A percentile compares a stretch with the other conserved stretches of the same genome.
Evolutionary conservation across 768 basidiomycete genomes (phyloP).

Genomic region (Neoboletus magnificus): DNA sequence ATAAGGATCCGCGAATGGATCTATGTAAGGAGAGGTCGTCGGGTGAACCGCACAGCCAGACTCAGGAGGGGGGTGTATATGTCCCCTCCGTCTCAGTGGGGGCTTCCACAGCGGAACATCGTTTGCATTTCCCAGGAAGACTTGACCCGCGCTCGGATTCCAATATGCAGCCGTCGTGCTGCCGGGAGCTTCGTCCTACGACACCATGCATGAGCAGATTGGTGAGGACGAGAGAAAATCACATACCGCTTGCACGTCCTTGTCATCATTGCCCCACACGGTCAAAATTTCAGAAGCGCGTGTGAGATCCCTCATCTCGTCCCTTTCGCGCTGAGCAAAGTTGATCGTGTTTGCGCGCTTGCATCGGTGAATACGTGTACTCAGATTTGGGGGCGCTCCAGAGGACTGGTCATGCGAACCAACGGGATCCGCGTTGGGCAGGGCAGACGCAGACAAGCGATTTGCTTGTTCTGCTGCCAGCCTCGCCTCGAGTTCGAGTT

Average conservation of each 20-base stretch:
- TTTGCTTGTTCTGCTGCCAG: slow-evolving; percentile 4
- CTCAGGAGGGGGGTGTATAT: neutral
- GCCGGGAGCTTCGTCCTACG: slow-evolving; percentile 24
- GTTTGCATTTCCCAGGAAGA: slow-evolving; percentile 78
- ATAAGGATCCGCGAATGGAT: slow-evolving; percentile 17
- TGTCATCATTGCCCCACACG: slow-evolving; percentile 28
- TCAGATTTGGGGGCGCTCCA: neutral
- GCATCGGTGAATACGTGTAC: slow-evolving; percentile 24
- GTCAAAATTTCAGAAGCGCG: slow-evolving; percentile 75
- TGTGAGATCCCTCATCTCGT: slow-evolving; percentile 88
- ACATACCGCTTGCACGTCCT: slow-evolving; percentile 10
- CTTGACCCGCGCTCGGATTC: slow-evolving; percentile 60
- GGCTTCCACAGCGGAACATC: slow-evolving; percentile 62
- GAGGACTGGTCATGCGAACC: neutral
- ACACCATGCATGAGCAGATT: slow-evolving; percentile 1
- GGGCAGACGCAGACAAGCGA: neutral
- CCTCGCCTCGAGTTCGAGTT: slow-evolving; percentile 22
- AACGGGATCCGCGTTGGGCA: neutral
- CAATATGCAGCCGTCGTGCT: slow-evolving; percentile 43
- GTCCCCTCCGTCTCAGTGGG: slow-evolving; percentile 14
- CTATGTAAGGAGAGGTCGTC: slow-evolving; percentile 7
- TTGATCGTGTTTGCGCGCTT: slow-evolving; percentile 61
- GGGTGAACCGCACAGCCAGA: neutral
- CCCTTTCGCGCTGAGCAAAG: slow-evolving; percentile 79
- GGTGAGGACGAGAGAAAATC: neutral